Evolutionary conservation across 108 stramenopile genomes (phyloP).

Genomic region (Stephanodiscus triporus): DNA sequence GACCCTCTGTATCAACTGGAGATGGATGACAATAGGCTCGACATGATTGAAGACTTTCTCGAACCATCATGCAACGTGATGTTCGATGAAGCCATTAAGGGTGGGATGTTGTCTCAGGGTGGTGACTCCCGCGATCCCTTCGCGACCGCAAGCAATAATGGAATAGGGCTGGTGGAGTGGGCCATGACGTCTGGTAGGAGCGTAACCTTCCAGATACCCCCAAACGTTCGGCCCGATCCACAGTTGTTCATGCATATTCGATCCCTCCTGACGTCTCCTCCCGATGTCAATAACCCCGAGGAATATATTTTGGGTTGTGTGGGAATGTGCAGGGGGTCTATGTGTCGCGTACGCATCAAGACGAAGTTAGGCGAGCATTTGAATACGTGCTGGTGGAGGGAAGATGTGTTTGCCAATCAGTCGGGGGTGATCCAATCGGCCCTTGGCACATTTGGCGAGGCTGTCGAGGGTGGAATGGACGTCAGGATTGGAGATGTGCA

Average conservation of each 20-base stretch:
- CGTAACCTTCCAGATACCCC: background rate
- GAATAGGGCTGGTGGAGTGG: background rate
- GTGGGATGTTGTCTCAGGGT: background rate
- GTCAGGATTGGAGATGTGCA: background rate
- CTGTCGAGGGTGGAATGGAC: background rate
- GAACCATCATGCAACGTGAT: constrained; percentile 5
- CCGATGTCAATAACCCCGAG: constrained; percentile 3
- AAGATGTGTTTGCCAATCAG: background rate
- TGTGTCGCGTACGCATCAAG: constrained; percentile 2
- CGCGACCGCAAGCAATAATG: background rate
- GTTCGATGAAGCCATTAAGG: constrained; percentile 1
- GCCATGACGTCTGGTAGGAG: background rate
- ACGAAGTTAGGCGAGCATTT: background rate
- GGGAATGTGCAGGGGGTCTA: background rate
- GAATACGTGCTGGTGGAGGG: constrained; percentile 2
- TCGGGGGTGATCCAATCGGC: background rate
- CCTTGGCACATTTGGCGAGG: background rate
- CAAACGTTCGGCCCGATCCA: background rate
- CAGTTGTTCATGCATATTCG: constrained; percentile 3
- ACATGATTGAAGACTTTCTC: background rate
- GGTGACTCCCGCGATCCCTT: background rate
- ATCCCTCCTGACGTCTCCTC: background rate
- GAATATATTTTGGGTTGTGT: background rate
- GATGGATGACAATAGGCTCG: constrained; percentile 2
- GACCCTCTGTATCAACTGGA: constrained; percentile 6